Evolutionary conservation across 768 basidiomycete genomes (phyloP), one percentile per base, ranked within the genome.

Genomic region (Filobasidium floriforme): DNA sequence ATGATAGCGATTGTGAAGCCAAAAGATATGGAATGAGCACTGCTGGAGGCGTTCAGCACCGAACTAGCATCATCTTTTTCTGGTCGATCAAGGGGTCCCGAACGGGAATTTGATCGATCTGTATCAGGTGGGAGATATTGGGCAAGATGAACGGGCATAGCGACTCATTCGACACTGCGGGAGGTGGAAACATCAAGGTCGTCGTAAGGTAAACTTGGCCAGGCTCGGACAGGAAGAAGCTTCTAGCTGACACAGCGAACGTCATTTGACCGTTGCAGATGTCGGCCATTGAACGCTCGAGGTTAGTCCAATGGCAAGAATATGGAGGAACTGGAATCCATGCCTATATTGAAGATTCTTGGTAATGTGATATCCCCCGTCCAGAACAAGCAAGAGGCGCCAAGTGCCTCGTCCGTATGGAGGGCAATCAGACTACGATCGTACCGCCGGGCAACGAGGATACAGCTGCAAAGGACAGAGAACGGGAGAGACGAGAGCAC

Each of bases 251-350:
- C 9, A 9, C 32, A 37, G 32, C 32, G 32, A 4, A 37, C 32
- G 32, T 37, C 32, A 37, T 22, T 66, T 46, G 89, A 91, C 79
- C 89, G 89, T 60, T 87, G 89, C 70, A 89, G 94, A 87, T 97
- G 93, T 83, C 85, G 94, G 72, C 94, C 94, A 62, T 87, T 98
- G 81, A 99, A 99, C 79, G 81, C 87, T 75, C 87, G 93, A 80
- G 93, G 92, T 92, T 73, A 37, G 32, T 37, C 32, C 9, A 37
- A 37, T 9, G 32, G 32, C 32, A 37, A 9, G 32, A 37, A 3
- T 37, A 37, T 37, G 32, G 32, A n/a, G n/a, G n/a, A n/a, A n/a
- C n/a, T n/a, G n/a, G n/a, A n/a, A n/a, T n/a, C n/a, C n/a, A n/a
- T n/a, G n/a, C n/a, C 32, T 37, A 37, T 37, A 76, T 86, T 64